phyloP scores from a whole-genome alignment of 2,329 filamentous ascomycete species.

The Nothomitra cinnamomea region DNA sequence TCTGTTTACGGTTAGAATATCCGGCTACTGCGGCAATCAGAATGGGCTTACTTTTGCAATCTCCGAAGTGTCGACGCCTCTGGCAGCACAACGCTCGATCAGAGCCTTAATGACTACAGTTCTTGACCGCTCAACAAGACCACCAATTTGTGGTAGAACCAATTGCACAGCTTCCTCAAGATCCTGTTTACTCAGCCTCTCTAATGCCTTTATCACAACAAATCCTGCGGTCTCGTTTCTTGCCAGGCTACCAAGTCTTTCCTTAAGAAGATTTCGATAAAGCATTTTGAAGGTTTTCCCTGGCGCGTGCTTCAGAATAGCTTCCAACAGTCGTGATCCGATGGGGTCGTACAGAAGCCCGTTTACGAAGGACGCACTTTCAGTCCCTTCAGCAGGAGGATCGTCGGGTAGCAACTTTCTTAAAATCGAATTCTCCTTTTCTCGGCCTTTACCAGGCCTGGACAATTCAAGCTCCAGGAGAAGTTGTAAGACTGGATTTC shows the following conservation, averaged over 20 bases:
- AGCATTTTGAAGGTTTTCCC: slow-evolving; percentile 84
- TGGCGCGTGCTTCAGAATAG: slow-evolving; percentile 61
- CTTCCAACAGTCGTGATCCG: slow-evolving; percentile 79
- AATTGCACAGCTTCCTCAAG: slow-evolving; percentile 54
- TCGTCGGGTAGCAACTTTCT: slow-evolving; percentile 66
- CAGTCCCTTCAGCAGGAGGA: slow-evolving; percentile 53
- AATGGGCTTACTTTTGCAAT: slow-evolving; percentile 26
- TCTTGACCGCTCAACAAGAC: slow-evolving; percentile 56
- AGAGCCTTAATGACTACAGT: slow-evolving; percentile 66
- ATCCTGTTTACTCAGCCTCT: slow-evolving; percentile 74
- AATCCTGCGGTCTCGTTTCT: slow-evolving; percentile 86
- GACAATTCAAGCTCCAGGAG: slow-evolving; percentile 74
- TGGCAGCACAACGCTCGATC: slow-evolving; percentile 64
- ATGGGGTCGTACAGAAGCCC: slow-evolving; percentile 79
- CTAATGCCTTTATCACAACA: slow-evolving; percentile 66
- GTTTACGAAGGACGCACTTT: slow-evolving; percentile 66
- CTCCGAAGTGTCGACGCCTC: slow-evolving; percentile 38
- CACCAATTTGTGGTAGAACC: slow-evolving; percentile 55
- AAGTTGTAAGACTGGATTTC: slow-evolving; percentile 84
- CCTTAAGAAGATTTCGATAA: slow-evolving; percentile 63
- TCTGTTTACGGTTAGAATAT: slow-evolving; percentile 8
- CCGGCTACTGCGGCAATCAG: too few relatives aligned
- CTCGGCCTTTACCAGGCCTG: slow-evolving; percentile 45
- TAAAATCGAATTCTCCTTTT: slow-evolving; percentile 50
- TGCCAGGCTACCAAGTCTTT: slow-evolving; percentile 61